Evolutionary conservation across 352 stramenopile genomes (phyloP).

Genomic region (Phytophthora nicotianae): DNA sequence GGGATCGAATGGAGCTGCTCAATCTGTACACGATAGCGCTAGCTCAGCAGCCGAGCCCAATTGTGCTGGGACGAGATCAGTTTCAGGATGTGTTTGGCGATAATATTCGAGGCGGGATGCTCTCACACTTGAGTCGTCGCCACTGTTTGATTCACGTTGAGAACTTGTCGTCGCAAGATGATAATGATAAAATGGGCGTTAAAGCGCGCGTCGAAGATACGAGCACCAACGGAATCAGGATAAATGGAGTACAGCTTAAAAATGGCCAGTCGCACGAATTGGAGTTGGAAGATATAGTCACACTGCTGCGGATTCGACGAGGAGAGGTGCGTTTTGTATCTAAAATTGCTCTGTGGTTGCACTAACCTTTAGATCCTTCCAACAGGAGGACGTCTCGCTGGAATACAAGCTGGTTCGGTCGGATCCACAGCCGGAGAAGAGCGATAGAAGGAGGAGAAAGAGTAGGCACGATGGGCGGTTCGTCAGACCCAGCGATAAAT

Average conservation of each 20-base stretch:
- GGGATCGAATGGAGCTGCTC: conserved; percentile 48
- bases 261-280: conserved; percentile 48
- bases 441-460: conserved; percentile 19
- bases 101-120: conserved; percentile 59
- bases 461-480: conserved; percentile 41
- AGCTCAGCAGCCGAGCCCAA: conserved; percentile 32
- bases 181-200: conserved; percentile 35
- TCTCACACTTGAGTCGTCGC: conserved; percentile 59
- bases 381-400: conserved; percentile 52
- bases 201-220: conserved; percentile 71
- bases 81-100: conserved; percentile 75
- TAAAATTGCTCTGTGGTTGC: neutral
- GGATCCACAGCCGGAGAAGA: conserved; percentile 13
- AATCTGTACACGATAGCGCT: conserved; percentile 57
- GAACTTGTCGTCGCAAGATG: conserved; percentile 28
- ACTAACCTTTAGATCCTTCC: neutral
- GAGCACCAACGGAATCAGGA: conserved; percentile 69
- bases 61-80: conserved; percentile 52
- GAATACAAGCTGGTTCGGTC: conserved; percentile 45
- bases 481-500: conserved; percentile 37
- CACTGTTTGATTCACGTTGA: conserved; percentile 73
- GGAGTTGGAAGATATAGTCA: conserved; percentile 62
- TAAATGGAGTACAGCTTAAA: conserved; percentile 65
- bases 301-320: conserved; percentile 54
- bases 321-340: conserved; percentile 43